These are phyloP conservation scores for Populus hybrid DNA, from an alignment of 441 rosid genomes.

Conservation along the genomic window DNA sequence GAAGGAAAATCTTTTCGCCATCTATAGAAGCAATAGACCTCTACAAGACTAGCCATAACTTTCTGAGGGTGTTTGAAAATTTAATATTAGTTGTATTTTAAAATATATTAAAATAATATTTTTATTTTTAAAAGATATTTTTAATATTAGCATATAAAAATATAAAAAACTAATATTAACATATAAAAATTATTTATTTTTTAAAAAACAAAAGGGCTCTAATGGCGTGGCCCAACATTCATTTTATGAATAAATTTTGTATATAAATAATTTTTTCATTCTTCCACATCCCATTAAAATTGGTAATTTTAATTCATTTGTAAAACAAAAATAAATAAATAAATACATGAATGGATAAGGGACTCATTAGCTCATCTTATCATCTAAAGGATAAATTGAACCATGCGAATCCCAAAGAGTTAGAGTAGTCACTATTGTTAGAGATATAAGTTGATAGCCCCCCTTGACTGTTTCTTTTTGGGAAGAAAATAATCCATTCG, in stretches of 20 bases:
- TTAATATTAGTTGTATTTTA: no score
- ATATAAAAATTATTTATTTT: no score
- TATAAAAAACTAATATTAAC: no score
- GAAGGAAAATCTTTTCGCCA: constrained; percentile 3
- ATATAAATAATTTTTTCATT: not conserved
- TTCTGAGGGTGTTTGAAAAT: not conserved
- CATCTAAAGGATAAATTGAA: not conserved
- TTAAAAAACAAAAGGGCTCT: no score
- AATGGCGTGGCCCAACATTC: constrained; percentile 9
- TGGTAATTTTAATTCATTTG: no score
- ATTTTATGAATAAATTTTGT: not conserved
- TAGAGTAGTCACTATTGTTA: not conserved
- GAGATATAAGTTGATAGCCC: not conserved
- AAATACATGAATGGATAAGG: not conserved
- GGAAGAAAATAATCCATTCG: not conserved
- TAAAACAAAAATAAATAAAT: not conserved
- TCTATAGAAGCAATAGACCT: constrained; percentile 1
- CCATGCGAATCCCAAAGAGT: not conserved
- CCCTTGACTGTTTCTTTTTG: not conserved
- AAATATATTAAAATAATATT: no score
- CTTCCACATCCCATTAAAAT: not conserved
- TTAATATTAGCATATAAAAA: no score
- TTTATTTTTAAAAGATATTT: no score
- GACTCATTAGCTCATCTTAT: not conserved
- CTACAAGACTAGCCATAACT: not conserved